Percentiles rank a stretch among this genome's conserved stretches.
Conservation (phyloP, 2,329 filamentous ascomycete species). For the Hypoxylon sp. region DNA sequence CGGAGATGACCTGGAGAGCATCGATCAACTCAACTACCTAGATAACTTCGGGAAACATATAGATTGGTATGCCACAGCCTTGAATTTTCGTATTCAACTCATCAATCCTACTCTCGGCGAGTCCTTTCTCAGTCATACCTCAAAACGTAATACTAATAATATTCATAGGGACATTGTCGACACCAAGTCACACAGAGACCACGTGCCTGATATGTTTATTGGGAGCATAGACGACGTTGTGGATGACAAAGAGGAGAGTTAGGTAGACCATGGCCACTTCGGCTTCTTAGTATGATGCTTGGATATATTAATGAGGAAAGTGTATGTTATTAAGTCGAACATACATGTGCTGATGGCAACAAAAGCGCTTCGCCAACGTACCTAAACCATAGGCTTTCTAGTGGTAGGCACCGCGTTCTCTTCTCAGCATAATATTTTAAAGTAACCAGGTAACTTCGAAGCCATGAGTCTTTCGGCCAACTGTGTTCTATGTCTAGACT, state of each 20-base stretch:
- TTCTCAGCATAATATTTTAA: too few relatives aligned
- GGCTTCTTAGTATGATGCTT: neutral
- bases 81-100: neutral
- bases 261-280: neutral
- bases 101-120: neutral
- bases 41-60: constrained; percentile 13
- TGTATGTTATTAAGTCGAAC: too few relatives aligned
- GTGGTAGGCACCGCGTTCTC: too few relatives aligned
- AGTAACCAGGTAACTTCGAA: too few relatives aligned
- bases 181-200: constrained; percentile 19
- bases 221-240: constrained; percentile 17
- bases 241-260: constrained; percentile 12
- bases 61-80: constrained; percentile 2
- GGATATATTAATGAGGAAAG: neutral
- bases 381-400: too few relatives aligned
- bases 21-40: constrained; percentile 6
- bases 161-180: constrained; percentile 23
- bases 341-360: too few relatives aligned
- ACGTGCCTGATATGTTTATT: constrained; percentile 25
- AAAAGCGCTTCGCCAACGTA: too few relatives aligned
- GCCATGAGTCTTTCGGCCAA: too few relatives aligned
- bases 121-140: neutral
- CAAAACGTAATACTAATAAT: neutral
- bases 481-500: too few relatives aligned
- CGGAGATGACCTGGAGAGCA: constrained; percentile 8